Conservation (phyloP, 73 alveolate genomes). For the Paramecium biaurelia region DNA sequence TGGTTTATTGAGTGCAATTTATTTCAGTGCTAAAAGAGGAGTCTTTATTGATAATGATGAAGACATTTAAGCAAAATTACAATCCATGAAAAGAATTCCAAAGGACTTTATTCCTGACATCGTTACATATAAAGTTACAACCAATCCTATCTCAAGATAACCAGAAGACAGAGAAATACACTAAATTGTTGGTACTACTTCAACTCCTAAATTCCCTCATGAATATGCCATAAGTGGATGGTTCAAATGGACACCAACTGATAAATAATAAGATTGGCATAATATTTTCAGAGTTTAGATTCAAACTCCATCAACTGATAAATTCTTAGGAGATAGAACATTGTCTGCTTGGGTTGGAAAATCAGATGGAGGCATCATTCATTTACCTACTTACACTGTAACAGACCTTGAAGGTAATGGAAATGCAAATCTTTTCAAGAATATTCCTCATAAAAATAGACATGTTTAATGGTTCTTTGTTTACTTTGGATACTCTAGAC, state of each 20-base stretch:
- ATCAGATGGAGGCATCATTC: neutral
- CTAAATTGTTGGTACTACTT: neutral
- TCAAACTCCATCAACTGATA: neutral
- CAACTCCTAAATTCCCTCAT: neutral
- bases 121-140: neutral
- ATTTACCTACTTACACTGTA: neutral
- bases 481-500: constrained; percentile 18
- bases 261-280: neutral
- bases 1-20: neutral
- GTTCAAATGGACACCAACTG: neutral
- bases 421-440: neutral
- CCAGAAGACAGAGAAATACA: neutral
- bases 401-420: neutral
- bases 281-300: neutral
- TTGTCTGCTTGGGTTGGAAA: constrained; percentile 8
- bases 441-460: neutral
- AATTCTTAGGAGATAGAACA: neutral
- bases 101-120: neutral
- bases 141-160: neutral
- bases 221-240: constrained; percentile 18
- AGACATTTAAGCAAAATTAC: neutral
- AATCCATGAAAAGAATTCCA: neutral
- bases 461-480: neutral
- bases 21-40: neutral
- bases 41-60: constrained; percentile 16